A percentile compares a stretch with the other conserved stretches of the same genome.
These are phyloP conservation scores for Solanum virginianum DNA, from an alignment of 257 asterid species.

Conservation along the genomic window DNA sequence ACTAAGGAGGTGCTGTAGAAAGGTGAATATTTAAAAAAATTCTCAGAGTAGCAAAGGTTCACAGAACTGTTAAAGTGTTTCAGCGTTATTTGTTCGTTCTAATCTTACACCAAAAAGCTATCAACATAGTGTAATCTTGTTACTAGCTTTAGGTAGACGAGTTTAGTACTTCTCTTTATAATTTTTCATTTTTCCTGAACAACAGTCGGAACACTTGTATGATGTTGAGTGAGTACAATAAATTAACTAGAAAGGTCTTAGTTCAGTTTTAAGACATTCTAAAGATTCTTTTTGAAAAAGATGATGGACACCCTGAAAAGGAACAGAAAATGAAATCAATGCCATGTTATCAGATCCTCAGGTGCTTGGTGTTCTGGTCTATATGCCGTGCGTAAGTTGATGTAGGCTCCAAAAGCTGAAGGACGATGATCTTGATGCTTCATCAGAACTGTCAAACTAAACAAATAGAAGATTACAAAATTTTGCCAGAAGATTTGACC, in stretches of 20 bases:
- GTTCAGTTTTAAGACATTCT: not conserved
- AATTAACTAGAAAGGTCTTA: not conserved
- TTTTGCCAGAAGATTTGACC: not conserved
- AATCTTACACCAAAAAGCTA: not conserved
- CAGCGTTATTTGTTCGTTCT: not conserved
- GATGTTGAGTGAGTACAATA: not conserved
- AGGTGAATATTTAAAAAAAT: not conserved
- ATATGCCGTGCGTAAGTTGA: not conserved
- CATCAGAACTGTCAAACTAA: not conserved
- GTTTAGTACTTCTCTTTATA: not conserved
- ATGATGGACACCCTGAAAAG: not conserved
- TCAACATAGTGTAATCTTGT: not conserved
- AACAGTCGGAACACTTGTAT: not conserved
- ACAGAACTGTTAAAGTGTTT: not conserved
- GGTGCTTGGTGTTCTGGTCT: not conserved
- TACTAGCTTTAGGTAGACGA: not conserved
- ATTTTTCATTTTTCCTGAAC: not conserved
- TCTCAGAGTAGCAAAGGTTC: not conserved
- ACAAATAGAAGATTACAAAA: not conserved
- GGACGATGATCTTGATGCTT: not conserved
- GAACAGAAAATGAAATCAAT: not conserved
- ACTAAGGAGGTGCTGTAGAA: not conserved
- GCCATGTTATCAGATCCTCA: not conserved
- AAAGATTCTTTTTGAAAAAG: not conserved
- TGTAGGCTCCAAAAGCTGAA: not conserved